Conservation (phyloP, 228 moss, liverwort and hornwort species). For the Sphagnum magellanicum region DNA sequence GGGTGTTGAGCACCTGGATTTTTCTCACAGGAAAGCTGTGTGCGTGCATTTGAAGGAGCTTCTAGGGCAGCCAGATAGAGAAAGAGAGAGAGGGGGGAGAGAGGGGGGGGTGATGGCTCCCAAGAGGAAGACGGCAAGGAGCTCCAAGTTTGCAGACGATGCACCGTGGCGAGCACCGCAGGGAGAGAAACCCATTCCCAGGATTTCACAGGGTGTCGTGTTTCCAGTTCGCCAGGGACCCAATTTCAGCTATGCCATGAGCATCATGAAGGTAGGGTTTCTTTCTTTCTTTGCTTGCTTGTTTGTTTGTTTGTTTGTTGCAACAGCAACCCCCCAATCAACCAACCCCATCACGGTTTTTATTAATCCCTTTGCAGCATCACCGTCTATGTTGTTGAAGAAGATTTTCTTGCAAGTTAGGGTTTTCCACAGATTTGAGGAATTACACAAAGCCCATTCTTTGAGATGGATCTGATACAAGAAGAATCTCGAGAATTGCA, state of each 20-base stretch:
- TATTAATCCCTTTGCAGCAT: too few species aligned
- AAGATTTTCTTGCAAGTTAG: too few species aligned
- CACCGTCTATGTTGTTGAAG: too few species aligned
- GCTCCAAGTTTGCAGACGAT: slow-evolving; percentile 65
- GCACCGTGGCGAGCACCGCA: slow-evolving; percentile 81
- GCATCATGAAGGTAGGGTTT: slow-evolving; percentile 74
- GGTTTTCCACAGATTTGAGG: too few species aligned
- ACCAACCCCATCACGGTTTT: too few species aligned
- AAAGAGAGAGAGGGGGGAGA: background rate
- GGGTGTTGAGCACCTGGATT: too few species aligned
- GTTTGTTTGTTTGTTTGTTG: background rate
- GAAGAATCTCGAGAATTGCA: too few species aligned
- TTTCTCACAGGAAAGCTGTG: too few species aligned
- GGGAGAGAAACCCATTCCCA: slow-evolving; percentile 78
- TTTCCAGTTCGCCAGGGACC: slow-evolving; percentile 71
- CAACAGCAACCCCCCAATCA: too few species aligned
- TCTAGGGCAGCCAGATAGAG: background rate
- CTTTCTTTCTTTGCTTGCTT: background rate
- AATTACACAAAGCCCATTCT: too few species aligned
- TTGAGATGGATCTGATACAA: too few species aligned
- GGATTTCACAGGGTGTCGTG: slow-evolving; percentile 66
- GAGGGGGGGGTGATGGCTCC: slow-evolving; percentile 37
- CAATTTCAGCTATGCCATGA: slow-evolving; percentile 79
- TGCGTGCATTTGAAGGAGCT: too few species aligned
- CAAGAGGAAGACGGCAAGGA: slow-evolving; percentile 39